Percentiles rank a stretch among this genome's conserved stretches.
These are phyloP conservation scores for Orbilia ellipsospora DNA, from an alignment of 2,329 filamentous ascomycete genomes.

Conservation along the genomic window DNA sequence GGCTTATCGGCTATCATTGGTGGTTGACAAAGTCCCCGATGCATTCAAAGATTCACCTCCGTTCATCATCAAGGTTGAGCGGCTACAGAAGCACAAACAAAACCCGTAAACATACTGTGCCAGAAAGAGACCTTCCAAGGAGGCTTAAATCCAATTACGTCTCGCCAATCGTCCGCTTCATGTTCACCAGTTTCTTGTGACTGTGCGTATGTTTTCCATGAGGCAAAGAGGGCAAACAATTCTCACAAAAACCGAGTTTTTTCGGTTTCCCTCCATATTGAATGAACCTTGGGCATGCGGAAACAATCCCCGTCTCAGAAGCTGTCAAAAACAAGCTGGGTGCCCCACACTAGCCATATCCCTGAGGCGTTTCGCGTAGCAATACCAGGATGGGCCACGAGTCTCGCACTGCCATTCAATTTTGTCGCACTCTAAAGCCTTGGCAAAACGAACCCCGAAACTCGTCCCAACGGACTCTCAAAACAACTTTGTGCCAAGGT, in stretches of 20 bases:
- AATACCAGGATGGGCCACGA: slow-evolving; percentile 22
- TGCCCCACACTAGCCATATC: slow-evolving; percentile 10
- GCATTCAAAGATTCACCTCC: neutral
- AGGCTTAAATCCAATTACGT: too few species aligned
- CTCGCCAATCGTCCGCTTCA: too few species aligned
- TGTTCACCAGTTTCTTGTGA: neutral
- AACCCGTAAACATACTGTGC: too few species aligned
- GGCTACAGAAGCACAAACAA: slow-evolving; percentile 30
- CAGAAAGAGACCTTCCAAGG: too few species aligned
- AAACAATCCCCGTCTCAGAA: slow-evolving; percentile 51
- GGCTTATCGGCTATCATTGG: too few species aligned
- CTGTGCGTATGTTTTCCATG: neutral
- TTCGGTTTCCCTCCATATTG: neutral
- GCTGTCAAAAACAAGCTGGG: slow-evolving; percentile 38
- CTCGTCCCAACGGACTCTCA: slow-evolving; percentile 12
- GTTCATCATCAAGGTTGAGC: neutral
- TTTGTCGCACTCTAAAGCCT: slow-evolving; percentile 22
- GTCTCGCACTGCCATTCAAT: slow-evolving; percentile 18
- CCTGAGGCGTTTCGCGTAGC: slow-evolving; percentile 54
- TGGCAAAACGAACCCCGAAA: slow-evolving; percentile 19
- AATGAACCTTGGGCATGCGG: slow-evolving; percentile 42
- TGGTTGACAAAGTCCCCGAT: neutral
- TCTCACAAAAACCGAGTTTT: neutral
- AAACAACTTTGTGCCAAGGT: slow-evolving; percentile 21
- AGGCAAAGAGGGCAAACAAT: too few species aligned